Evolutionary conservation across 2,329 filamentous ascomycete genomes (phyloP).

Genomic region (Trichoderma cornu-damae): DNA sequence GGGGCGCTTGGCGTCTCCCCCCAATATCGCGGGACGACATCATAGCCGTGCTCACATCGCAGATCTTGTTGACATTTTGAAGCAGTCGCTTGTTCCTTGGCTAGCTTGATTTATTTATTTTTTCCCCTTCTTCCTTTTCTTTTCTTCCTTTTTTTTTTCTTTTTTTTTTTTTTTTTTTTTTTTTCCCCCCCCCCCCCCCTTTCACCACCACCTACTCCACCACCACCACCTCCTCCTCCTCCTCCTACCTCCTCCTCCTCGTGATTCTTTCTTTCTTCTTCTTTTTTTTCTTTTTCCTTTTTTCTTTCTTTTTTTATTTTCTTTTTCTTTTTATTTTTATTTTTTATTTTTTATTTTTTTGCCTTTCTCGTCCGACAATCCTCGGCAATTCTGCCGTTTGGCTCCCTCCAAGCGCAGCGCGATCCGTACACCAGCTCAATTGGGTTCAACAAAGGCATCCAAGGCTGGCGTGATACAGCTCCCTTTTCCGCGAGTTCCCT

Average conservation of each 20-base stretch:
- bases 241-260: background rate
- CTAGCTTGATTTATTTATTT: background rate
- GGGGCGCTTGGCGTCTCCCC: no score
- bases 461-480: conserved; percentile 13
- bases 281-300: no score
- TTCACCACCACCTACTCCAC: no score
- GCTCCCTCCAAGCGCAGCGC: background rate
- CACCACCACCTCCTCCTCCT: background rate
- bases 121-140: background rate
- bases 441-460: background rate
- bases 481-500: background rate
- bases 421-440: background rate
- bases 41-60: conserved; percentile 3
- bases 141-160: no score
- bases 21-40: conserved; percentile 21
- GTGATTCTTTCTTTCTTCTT: background rate
- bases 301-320: no score
- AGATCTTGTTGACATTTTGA: background rate
- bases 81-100: background rate
- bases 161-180: no score
- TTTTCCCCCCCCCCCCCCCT: no score
- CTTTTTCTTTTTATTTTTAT: no score
- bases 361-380: background rate
- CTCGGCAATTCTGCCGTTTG: background rate
- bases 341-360: no score